phyloP scores from a whole-genome alignment of 805 yeast species.

The Nakazawaea populi region DNA sequence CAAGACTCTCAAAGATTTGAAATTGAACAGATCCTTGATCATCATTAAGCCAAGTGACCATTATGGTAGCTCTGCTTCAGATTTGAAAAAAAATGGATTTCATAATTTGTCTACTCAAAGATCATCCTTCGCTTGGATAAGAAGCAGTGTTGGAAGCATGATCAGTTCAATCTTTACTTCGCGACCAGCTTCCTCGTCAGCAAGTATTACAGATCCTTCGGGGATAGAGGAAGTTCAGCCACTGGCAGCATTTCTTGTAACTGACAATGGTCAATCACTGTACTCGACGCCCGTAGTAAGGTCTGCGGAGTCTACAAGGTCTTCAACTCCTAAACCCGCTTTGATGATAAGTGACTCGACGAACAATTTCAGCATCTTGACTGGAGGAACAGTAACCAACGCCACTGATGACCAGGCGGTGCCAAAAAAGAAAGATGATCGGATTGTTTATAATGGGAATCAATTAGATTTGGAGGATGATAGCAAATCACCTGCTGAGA shows the following conservation, averaged over 20 bases:
- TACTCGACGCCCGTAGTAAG: slow-evolving; percentile 5
- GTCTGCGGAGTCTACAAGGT: slow-evolving; percentile 8
- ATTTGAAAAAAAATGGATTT: slow-evolving; percentile 1
- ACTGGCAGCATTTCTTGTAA: not conserved
- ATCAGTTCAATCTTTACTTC: slow-evolving; percentile 7
- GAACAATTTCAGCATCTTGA: slow-evolving; percentile 17
- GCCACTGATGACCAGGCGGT: slow-evolving; percentile 12
- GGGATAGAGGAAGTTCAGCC: not conserved
- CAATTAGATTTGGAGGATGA: slow-evolving; percentile 48
- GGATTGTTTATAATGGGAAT: slow-evolving; percentile 54
- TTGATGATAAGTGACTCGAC: slow-evolving; percentile 18
- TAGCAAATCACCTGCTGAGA: slow-evolving; percentile 14
- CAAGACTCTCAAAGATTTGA: slow-evolving; percentile 43
- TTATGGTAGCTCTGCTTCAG: slow-evolving; percentile 6
- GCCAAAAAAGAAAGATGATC: slow-evolving; percentile 24
- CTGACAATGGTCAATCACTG: slow-evolving; percentile 4
- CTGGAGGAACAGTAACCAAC: not conserved
- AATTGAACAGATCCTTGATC: slow-evolving; percentile 63
- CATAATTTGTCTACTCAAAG: slow-evolving; percentile 6
- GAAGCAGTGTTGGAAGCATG: slow-evolving; percentile 4
- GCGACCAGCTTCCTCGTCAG: not conserved
- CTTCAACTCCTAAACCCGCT: slow-evolving; percentile 13
- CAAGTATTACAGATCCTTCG: not conserved
- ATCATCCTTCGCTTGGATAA: slow-evolving; percentile 9
- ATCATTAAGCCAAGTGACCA: slow-evolving; percentile 55